These are phyloP conservation scores for Heliosperma pusillum DNA, from an alignment of 148 eudicot species.

Conservation along the genomic window DNA sequence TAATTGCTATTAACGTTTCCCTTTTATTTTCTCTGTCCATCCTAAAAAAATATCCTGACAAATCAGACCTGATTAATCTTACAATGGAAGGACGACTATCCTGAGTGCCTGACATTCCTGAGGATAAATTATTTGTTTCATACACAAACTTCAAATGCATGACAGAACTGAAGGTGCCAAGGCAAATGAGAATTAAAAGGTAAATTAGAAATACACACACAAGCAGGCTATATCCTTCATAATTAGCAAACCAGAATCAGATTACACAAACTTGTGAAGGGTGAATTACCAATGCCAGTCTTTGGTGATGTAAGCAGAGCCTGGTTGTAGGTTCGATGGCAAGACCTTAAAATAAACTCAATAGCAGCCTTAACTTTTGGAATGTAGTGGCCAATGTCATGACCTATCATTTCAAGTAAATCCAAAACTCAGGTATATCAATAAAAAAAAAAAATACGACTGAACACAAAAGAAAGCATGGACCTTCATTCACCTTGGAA, in stretches of 20 bases:
- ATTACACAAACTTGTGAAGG: neutral
- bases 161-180: neutral
- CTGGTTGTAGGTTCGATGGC: slow-evolving; percentile 80
- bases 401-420: slow-evolving; percentile 56
- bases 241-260: neutral
- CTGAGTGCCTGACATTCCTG: neutral
- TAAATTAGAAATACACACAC: neutral
- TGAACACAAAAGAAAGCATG: neutral
- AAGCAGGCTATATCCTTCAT: neutral
- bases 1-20: neutral
- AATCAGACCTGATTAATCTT: neutral
- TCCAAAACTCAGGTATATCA: slow-evolving; percentile 9
- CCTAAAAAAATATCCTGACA: neutral
- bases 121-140: neutral
- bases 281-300: slow-evolving; percentile 70
- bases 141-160: neutral
- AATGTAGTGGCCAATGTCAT: slow-evolving; percentile 86
- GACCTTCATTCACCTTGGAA: slow-evolving; percentile 67
- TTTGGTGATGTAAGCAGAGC: slow-evolving; percentile 97
- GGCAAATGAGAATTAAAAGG: neutral
- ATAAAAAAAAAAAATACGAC: neutral
- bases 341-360: slow-evolving; percentile 84
- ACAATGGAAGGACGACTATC: neutral
- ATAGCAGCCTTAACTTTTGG: slow-evolving; percentile 99
- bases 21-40: neutral